These are phyloP conservation scores for Agaricus subrufescens DNA, from an alignment of 768 basidiomycete species.

Conservation along the genomic window DNA sequence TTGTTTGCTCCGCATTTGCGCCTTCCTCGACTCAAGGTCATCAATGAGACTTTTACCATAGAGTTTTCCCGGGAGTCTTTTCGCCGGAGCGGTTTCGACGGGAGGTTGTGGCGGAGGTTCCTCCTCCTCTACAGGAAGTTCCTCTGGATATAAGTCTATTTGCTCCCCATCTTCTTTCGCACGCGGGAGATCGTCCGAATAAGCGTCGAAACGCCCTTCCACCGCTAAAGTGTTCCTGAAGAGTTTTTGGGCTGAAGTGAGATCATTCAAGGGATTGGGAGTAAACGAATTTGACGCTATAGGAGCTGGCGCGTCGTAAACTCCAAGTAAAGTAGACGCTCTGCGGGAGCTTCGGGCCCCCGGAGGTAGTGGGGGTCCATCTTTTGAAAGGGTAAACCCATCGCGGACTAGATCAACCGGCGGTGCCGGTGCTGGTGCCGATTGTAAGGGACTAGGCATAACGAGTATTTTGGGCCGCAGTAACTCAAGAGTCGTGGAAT, in stretches of 20 bases:
- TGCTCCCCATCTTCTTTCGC: slow-evolving; percentile 80
- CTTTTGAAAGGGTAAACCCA: slow-evolving; percentile 60
- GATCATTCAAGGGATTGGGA: slow-evolving; percentile 69
- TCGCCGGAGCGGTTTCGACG: slow-evolving; percentile 12
- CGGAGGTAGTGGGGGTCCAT: slow-evolving; percentile 76
- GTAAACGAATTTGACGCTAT: slow-evolving; percentile 65
- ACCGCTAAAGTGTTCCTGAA: slow-evolving; percentile 79
- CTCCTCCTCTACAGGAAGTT: slow-evolving; percentile 29
- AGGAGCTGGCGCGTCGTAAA: slow-evolving; percentile 23
- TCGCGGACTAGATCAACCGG: slow-evolving; percentile 34
- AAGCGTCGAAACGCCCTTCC: slow-evolving; percentile 63
- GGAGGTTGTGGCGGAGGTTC: slow-evolving; percentile 24
- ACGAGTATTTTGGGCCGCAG: slow-evolving; percentile 89
- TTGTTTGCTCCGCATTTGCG: slow-evolving; percentile 76
- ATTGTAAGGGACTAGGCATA: slow-evolving; percentile 87
- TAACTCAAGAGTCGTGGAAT: slow-evolving; percentile 66
- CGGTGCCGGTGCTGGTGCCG: slow-evolving; percentile 27
- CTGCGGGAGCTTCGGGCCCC: slow-evolving; percentile 59
- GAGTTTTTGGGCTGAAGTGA: slow-evolving; percentile 77
- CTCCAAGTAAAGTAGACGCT: slow-evolving; percentile 33
- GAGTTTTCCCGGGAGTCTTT: slow-evolving; percentile 74
- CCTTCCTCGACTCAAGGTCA: slow-evolving; percentile 79
- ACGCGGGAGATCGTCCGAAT: slow-evolving; percentile 58
- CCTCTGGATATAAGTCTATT: slow-evolving; percentile 41
- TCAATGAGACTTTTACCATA: slow-evolving; percentile 90